Conservation (phyloP, 352 stramenopile species). For the Globisporangium acanthophoron region DNA sequence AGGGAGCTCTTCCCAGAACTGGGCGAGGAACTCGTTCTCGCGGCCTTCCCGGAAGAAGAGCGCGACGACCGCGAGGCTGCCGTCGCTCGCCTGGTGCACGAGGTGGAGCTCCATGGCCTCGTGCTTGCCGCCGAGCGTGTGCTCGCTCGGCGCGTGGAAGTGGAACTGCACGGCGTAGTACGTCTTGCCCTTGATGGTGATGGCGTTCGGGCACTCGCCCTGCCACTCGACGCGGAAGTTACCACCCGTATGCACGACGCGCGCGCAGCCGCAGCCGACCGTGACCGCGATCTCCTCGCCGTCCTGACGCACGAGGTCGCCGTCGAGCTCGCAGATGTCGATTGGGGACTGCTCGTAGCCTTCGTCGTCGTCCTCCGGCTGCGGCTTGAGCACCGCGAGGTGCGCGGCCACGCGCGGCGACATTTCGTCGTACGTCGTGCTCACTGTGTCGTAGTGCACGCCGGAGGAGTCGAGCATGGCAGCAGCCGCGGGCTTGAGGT, state of each 20-base stretch:
- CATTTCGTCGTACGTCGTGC: too few species aligned
- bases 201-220: slow-evolving; percentile 23
- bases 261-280: slow-evolving; percentile 25
- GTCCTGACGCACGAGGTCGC: slow-evolving; percentile 14
- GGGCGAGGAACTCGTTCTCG: slow-evolving; percentile 47
- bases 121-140: slow-evolving; percentile 53
- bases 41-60: slow-evolving; percentile 51
- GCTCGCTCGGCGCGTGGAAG: slow-evolving; percentile 64
- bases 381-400: background rate
- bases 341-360: slow-evolving; percentile 43
- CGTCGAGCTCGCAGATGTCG: slow-evolving; percentile 33
- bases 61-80: slow-evolving; percentile 43
- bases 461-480: too few species aligned
- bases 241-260: slow-evolving; percentile 25
- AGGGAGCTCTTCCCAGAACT: slow-evolving; percentile 53
- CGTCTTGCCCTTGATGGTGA: slow-evolving; percentile 43
- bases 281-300: slow-evolving; percentile 17
- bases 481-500: too few species aligned
- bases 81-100: slow-evolving; percentile 56
- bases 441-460: too few species aligned
- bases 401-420: background rate
- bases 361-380: background rate
- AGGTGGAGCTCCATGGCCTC: slow-evolving; percentile 63
- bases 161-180: slow-evolving; percentile 63
- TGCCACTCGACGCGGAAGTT: slow-evolving; percentile 60